Evolutionary conservation across 352 stramenopile genomes (phyloP), one percentile per base, ranked within the genome.

Genomic region (Phytopythium boreale): DNA sequence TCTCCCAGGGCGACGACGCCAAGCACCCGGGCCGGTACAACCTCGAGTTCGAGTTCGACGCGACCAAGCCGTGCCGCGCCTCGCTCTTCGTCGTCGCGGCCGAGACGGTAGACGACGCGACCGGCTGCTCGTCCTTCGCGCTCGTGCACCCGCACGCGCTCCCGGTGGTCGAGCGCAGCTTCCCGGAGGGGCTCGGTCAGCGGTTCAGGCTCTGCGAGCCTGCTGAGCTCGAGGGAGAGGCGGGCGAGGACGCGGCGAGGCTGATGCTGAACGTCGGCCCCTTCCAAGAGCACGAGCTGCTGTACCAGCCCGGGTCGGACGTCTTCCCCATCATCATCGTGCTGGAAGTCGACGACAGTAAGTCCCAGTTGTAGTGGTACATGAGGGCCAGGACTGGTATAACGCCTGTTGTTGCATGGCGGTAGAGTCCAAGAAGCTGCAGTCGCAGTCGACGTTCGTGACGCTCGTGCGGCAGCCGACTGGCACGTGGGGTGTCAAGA

Each of bases 1-100:
- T 95, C 72, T 51, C 17, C 67, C 66, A 15, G 56, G 64, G 43
- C 53, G 69, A 47, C 7, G 51, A 78, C 12, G 26, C 44, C 12
- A 56, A 66, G 24, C 57, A 74, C 46, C 47, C 57, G 17, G 51
- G 60, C 36, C 50, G 59, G 22, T 77, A 78, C 66, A 71, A 63
- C 8, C 70, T 95, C 26, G 74, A 84, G 66, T 94, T 95, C 68
- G 47, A 84, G 31, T 93, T 94, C 59, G 87, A 95, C 60, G 84
- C 82, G 26, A 89, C 79, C 17, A 93, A 92, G 64, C 66, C 84
- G 1, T 93, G 85, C 62, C 74, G 65, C n/a, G 69, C 90, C 51
- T 77, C 74, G 47, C 64, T 95, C 3, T 91, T 81, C 57, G 63
- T 94, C 22, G 70, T 91, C 36, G 82, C 77, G 26, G 59, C 69